These are phyloP conservation scores for Colletotrichum sp. DNA, from an alignment of 2,329 filamentous ascomycete species.

Conservation along the genomic window DNA sequence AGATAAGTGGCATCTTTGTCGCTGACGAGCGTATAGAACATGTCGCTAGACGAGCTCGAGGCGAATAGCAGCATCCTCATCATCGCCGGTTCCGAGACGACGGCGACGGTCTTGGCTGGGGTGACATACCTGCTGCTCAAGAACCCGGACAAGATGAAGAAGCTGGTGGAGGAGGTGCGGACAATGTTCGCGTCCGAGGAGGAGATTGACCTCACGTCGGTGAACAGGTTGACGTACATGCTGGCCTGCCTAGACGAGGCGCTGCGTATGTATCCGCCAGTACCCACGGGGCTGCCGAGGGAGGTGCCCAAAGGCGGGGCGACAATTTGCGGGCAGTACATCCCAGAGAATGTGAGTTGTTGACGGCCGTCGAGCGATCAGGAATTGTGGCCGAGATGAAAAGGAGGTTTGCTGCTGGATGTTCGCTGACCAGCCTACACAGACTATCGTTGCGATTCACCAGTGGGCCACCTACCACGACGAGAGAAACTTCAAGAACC, in stretches of 20 bases:
- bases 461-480: slow-evolving; percentile 29
- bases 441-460: slow-evolving; percentile 41
- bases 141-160: slow-evolving; percentile 33
- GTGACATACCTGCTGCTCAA: slow-evolving; percentile 30
- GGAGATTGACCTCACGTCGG: slow-evolving; percentile 39
- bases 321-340: slow-evolving; percentile 30
- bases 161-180: slow-evolving; percentile 42
- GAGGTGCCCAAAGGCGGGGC: slow-evolving; percentile 35
- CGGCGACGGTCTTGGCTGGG: slow-evolving; percentile 33
- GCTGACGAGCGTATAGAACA: background rate
- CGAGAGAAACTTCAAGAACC: slow-evolving; percentile 44
- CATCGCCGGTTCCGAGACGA: slow-evolving; percentile 38
- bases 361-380: background rate
- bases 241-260: slow-evolving; percentile 45
- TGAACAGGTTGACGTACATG: slow-evolving; percentile 39
- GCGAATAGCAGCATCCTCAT: slow-evolving; percentile 23
- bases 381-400: accelerated
- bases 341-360: slow-evolving; percentile 34
- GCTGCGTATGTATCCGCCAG: slow-evolving; percentile 43
- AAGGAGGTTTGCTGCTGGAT: background rate
- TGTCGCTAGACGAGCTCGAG: slow-evolving; percentile 14
- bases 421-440: background rate
- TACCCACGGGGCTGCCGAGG: slow-evolving; percentile 28
- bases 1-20: background rate
- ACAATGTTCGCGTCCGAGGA: slow-evolving; percentile 33